These are phyloP conservation scores for Fusarium avenaceum DNA, from an alignment of 2,329 filamentous ascomycete genomes.

Conservation along the genomic window DNA sequence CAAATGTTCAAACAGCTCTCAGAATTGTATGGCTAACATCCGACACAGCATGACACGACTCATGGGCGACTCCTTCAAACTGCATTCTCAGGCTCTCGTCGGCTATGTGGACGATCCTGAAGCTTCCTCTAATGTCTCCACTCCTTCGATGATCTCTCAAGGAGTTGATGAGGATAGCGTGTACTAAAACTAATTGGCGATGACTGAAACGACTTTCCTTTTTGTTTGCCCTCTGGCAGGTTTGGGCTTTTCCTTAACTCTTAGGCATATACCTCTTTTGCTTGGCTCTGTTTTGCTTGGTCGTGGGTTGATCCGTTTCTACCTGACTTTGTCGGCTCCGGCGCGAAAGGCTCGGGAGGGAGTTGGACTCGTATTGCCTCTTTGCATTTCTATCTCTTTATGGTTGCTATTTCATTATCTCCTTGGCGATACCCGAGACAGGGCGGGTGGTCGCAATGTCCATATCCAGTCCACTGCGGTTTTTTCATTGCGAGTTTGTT, in stretches of 20 bases:
- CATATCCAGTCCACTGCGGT: constrained; percentile 38
- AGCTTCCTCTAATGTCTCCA: constrained; percentile 76
- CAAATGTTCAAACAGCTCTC: neutral
- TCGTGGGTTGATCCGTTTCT: constrained; percentile 37
- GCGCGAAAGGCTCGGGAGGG: constrained; percentile 49
- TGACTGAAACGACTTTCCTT: constrained; percentile 65
- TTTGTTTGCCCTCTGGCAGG: constrained; percentile 53
- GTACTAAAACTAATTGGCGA: constrained; percentile 69
- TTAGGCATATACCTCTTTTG: constrained; percentile 53
- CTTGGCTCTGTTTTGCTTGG: constrained; percentile 51
- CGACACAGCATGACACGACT: constrained; percentile 83
- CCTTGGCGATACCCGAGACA: constrained; percentile 55
- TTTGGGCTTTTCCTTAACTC: constrained; percentile 47
- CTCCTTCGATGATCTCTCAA: constrained; percentile 79
- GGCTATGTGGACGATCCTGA: constrained; percentile 91
- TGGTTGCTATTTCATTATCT: constrained; percentile 47
- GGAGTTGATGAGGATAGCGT: constrained; percentile 79
- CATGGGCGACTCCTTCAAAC: constrained; percentile 98
- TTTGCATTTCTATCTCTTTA: constrained; percentile 48
- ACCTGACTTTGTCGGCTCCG: constrained; percentile 46
- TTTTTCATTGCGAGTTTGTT: constrained; percentile 36
- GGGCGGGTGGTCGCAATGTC: constrained; percentile 53
- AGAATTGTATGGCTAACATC: constrained; percentile 39
- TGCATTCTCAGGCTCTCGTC: constrained; percentile 93
- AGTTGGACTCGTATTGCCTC: constrained; percentile 48